A percentile compares a stretch with the other conserved stretches of the same genome.
Conservation (phyloP, 2,329 filamentous ascomycete species). For the Colletotrichum endophyticum region DNA sequence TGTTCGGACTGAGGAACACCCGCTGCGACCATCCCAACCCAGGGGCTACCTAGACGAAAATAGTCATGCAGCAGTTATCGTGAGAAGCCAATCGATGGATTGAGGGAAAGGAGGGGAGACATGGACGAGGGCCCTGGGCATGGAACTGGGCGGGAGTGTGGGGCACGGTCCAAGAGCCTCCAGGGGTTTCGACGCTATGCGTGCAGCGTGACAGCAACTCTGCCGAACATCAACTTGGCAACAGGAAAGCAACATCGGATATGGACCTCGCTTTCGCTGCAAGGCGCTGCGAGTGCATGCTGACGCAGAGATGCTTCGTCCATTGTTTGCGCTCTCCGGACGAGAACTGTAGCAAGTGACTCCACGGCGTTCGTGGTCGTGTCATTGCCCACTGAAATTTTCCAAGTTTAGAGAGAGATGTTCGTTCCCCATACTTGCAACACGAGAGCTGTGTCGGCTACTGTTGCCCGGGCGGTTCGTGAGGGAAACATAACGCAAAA, state of each 20-base stretch:
- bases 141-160: neutral
- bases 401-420: neutral
- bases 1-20: neutral
- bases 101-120: neutral
- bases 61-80: constrained; percentile 1
- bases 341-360: neutral
- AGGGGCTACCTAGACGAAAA: neutral
- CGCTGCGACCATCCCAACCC: constrained; percentile 5
- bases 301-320: neutral
- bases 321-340: neutral
- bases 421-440: neutral
- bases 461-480: neutral
- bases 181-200: neutral
- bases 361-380: neutral
- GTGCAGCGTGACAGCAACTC: constrained; percentile 10
- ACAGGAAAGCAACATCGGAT: neutral
- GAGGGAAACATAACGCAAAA: neutral
- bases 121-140: neutral
- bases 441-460: neutral
- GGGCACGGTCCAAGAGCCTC: neutral
- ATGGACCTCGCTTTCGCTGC: neutral
- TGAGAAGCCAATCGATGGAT: neutral
- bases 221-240: constrained; percentile 1
- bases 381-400: neutral
- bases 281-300: neutral